Conservation (phyloP, 371 early-diverging fungal genomes). For the Aphelidium insulamus region DNA sequence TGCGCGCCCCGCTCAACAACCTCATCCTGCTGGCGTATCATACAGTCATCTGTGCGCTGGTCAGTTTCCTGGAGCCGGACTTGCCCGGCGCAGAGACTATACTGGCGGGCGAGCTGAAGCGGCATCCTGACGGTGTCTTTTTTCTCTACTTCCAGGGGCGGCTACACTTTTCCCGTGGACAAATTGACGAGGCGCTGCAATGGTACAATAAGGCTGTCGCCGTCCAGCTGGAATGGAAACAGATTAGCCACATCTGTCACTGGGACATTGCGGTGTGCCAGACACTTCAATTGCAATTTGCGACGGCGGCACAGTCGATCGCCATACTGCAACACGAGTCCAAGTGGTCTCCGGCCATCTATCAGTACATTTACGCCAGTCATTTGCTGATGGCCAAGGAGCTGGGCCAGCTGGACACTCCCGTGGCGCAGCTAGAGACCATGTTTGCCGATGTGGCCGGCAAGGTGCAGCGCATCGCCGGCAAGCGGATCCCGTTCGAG, state of each 20-base stretch:
- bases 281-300: constrained; percentile 23
- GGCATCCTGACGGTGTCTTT: constrained; percentile 31
- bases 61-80: constrained; percentile 26
- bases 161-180: constrained; percentile 17
- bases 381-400: constrained; percentile 2
- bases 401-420: constrained; percentile 1
- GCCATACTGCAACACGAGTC: constrained; percentile 31
- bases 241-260: constrained; percentile 44
- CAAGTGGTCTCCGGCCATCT: constrained; percentile 53
- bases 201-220: constrained; percentile 19
- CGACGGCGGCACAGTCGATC: constrained; percentile 22
- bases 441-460: constrained; percentile 24
- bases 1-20: constrained; percentile 36
- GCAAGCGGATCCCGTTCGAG: constrained; percentile 51
- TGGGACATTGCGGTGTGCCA: constrained; percentile 40
- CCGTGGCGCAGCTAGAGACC: constrained; percentile 3
- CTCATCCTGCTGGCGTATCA: constrained; percentile 37
- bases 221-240: constrained; percentile 38
- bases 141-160: constrained; percentile 36
- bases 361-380: constrained; percentile 31
- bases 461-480: constrained; percentile 41
- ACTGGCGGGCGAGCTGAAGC: constrained; percentile 13
- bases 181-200: constrained; percentile 20
- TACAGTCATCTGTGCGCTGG: constrained; percentile 29
- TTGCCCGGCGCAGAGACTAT: constrained; percentile 16